Evolutionary conservation across 140 eudicot species (phyloP).

Genomic region (Senecio squalidus): DNA sequence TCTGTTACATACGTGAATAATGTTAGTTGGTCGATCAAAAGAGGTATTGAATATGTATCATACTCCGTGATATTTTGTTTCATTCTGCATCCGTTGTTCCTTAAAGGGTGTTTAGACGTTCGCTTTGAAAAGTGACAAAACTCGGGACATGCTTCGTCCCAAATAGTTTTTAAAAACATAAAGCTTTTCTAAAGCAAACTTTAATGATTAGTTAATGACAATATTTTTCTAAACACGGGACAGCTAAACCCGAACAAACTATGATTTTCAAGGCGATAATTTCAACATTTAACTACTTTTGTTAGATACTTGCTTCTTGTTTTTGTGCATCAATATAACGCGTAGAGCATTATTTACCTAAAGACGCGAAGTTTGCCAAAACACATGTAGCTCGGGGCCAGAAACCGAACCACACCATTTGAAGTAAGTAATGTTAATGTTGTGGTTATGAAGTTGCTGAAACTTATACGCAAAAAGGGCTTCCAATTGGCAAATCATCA

Average conservation of each 20-base stretch:
- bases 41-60: slow-evolving; percentile 46
- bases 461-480: slow-evolving; percentile 11
- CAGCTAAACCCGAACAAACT: no score
- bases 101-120: background rate
- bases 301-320: no score
- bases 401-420: slow-evolving; percentile 11
- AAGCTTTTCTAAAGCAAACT: no score
- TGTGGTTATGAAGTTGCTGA: background rate
- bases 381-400: slow-evolving; percentile 2
- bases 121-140: background rate
- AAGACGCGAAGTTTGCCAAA: slow-evolving; percentile 3
- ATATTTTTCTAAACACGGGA: no score
- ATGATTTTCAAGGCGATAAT: no score
- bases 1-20: slow-evolving; percentile 73
- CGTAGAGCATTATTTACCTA: background rate
- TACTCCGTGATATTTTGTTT: background rate
- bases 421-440: background rate
- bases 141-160: no score
- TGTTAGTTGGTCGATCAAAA: slow-evolving; percentile 86
- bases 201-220: no score
- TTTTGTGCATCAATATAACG: no score
- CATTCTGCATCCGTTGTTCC: background rate
- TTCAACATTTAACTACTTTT: background rate
- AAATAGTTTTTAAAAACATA: no score
- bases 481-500: slow-evolving; percentile 24